These are phyloP conservation scores for Hemileccinum rubropunctum DNA, from an alignment of 768 basidiomycete species.

Conservation along the genomic window DNA sequence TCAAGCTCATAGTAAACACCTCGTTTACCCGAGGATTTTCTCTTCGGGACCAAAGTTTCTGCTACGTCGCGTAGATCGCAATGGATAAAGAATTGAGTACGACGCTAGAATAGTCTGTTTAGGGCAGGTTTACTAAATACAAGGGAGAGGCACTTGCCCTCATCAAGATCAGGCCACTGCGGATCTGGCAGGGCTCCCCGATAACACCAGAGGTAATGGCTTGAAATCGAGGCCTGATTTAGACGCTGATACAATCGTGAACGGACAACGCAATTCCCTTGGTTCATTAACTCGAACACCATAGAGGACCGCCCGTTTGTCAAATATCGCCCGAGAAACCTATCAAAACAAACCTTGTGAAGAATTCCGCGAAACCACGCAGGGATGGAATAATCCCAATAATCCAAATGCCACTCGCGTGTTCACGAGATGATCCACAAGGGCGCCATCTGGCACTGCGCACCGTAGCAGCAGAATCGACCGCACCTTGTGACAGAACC, in stretches of 20 bases:
- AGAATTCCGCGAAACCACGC: constrained; percentile 7
- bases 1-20: constrained; percentile 6
- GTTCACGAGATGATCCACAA: too few species aligned
- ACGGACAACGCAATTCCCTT: constrained; percentile 16
- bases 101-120: constrained; percentile 1
- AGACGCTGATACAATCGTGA: neutral
- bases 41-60: neutral
- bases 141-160: neutral
- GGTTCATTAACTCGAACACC: constrained; percentile 8
- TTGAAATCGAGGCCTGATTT: neutral
- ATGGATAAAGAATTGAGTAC: constrained; percentile 13
- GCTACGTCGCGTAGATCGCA: constrained; percentile 8
- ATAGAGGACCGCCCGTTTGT: neutral
- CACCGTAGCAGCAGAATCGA: too few species aligned
- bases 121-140: neutral
- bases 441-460: too few species aligned
- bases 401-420: too few species aligned
- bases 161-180: constrained; percentile 7
- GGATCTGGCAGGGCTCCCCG: constrained; percentile 10
- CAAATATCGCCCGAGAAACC: too few species aligned
- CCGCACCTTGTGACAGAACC: constrained; percentile 14
- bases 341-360: neutral
- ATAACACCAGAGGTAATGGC: constrained; percentile 5
- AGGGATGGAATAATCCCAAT: neutral
- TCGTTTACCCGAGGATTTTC: neutral